A percentile compares a stretch with the other conserved stretches of the same genome.
Conservation (phyloP, 257 asterid species). For the Petunia axillaris region DNA sequence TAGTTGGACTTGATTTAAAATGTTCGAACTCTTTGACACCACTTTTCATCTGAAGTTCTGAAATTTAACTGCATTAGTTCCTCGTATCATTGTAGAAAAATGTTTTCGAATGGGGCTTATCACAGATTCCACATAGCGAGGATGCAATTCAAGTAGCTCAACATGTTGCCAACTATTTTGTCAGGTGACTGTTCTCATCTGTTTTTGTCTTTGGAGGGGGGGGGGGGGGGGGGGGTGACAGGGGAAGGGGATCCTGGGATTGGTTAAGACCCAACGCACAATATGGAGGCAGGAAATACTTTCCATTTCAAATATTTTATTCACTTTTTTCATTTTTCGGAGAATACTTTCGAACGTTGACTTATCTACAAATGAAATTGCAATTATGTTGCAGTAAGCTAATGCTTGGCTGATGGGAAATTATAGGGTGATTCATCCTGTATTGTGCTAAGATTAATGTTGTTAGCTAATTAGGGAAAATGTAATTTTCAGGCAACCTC, state of each 20-base stretch:
- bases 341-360: background rate
- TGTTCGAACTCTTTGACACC: background rate
- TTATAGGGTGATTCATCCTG: too few species aligned
- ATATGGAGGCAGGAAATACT: background rate
- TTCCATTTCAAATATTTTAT: constrained; percentile 8
- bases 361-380: background rate
- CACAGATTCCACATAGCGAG: constrained; percentile 91
- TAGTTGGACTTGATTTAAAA: background rate
- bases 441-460: too few species aligned
- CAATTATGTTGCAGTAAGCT: background rate
- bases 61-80: constrained; percentile 18
- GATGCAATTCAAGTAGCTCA: constrained; percentile 96
- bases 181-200: constrained; percentile 49
- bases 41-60: background rate
- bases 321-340: background rate
- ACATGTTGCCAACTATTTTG: constrained; percentile 83
- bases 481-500: too few species aligned
- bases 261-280: background rate
- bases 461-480: too few species aligned
- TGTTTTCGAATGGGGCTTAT: constrained; percentile 95
- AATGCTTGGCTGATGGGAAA: too few species aligned
- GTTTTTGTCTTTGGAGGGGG: background rate
- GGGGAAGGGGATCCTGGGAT: background rate
- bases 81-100: constrained; percentile 61
- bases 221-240: background rate